These are phyloP conservation scores for Sporothrix luriei DNA, from an alignment of 2,329 filamentous ascomycete species.

Conservation along the genomic window DNA sequence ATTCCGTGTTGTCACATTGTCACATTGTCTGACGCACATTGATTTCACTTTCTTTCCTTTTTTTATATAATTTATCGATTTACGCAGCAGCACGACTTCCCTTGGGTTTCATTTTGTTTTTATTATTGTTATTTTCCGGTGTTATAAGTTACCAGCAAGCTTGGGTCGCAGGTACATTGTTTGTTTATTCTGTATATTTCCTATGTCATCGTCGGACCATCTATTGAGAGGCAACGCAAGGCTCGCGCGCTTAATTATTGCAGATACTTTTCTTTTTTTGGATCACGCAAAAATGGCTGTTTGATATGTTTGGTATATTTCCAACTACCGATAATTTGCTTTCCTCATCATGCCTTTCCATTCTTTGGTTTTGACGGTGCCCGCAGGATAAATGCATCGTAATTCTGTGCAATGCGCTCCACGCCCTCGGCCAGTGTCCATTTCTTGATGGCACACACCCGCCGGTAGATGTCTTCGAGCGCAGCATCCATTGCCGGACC, in stretches of 20 bases:
- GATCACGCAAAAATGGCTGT: neutral
- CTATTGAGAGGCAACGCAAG: neutral
- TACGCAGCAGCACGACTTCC: constrained; percentile 24
- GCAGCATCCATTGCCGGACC: constrained; percentile 77
- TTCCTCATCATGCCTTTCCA: neutral
- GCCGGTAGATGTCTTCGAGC: constrained; percentile 74
- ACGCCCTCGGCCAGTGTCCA: constrained; percentile 77
- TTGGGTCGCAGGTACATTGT: constrained; percentile 14
- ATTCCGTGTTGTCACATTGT: neutral
- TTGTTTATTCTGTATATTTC: neutral
- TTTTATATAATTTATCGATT: constrained; percentile 9
- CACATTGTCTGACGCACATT: constrained; percentile 3
- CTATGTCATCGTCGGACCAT: neutral
- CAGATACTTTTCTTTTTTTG: constrained; percentile 20
- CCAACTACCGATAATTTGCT: neutral
- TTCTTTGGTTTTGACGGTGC: constrained; percentile 5
- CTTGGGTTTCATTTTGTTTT: neutral
- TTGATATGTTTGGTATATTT: neutral
- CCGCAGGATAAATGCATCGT: constrained; percentile 69
- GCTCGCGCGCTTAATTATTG: constrained; percentile 5
- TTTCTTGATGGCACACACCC: constrained; percentile 73
- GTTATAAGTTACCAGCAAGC: constrained; percentile 3
- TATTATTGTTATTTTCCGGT: neutral
- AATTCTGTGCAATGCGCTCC: constrained; percentile 69
- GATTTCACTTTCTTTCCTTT: neutral